Percentiles rank a stretch among this genome's conserved stretches.
phyloP scores from a whole-genome alignment of 768 basidiomycete genomes.

The Russula dissimulans region DNA sequence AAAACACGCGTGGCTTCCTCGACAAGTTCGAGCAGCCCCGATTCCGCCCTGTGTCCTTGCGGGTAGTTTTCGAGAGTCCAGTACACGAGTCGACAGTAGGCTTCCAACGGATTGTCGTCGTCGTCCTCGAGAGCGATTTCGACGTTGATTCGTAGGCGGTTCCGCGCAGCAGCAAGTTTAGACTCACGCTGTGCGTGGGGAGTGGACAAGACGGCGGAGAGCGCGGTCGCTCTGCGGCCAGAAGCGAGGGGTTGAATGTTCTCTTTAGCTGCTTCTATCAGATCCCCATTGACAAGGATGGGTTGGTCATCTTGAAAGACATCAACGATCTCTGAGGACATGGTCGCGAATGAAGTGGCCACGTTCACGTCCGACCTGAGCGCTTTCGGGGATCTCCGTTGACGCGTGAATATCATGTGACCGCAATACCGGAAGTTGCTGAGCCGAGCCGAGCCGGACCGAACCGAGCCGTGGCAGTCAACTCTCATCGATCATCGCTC shows the following conservation, averaged over 20 bases:
- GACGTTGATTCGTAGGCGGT: slow-evolving; percentile 61
- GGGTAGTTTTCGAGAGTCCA: slow-evolving; percentile 96
- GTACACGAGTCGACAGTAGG: slow-evolving; percentile 75
- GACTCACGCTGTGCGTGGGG: slow-evolving; percentile 70
- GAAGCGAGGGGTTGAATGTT: slow-evolving; percentile 77
- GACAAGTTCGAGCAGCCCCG: slow-evolving; percentile 82
- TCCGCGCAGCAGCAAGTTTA: slow-evolving; percentile 55
- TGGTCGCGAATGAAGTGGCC: not conserved
- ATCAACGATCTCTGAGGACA: slow-evolving; percentile 21
- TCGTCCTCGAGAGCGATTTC: slow-evolving; percentile 63
- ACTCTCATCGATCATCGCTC: no score
- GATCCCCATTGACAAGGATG: slow-evolving; percentile 65
- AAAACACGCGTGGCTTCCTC: slow-evolving; percentile 87
- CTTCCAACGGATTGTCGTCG: slow-evolving; percentile 75
- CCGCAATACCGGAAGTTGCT: no score
- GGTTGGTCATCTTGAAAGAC: slow-evolving; percentile 33
- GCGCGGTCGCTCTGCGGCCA: slow-evolving; percentile 70
- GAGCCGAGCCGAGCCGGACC: no score
- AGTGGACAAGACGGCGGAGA: slow-evolving; percentile 64
- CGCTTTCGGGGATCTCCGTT: no score
- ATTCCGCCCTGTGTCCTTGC: slow-evolving; percentile 81
- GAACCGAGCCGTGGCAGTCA: not conserved
- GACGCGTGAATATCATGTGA: no score
- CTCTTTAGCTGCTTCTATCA: slow-evolving; percentile 78
- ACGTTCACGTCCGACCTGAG: not conserved